Evolutionary conservation across 2,329 filamentous ascomycete genomes (phyloP).

Genomic region (Boeremia exigua): DNA sequence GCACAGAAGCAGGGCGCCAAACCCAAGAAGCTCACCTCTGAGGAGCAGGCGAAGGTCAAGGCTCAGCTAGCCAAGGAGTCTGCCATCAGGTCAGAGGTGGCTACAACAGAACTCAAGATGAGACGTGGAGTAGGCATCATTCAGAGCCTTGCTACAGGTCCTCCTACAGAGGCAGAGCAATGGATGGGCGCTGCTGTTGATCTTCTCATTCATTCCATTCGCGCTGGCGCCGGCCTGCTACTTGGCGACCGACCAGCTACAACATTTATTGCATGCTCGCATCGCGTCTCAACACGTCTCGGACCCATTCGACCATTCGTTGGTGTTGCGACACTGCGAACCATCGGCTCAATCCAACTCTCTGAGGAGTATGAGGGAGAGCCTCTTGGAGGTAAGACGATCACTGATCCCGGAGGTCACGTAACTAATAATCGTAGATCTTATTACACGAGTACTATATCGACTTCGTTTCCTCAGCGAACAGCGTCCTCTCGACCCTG

Average conservation of each 20-base stretch:
- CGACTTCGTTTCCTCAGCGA: conserved; percentile 88
- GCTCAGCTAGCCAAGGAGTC: conserved; percentile 88
- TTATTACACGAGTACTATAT: conserved; percentile 89
- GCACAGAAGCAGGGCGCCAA: conserved; percentile 87
- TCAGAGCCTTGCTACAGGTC: conserved; percentile 78
- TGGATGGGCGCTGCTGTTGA: conserved; percentile 88
- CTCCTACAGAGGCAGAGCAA: conserved; percentile 83
- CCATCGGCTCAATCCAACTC: conserved; percentile 75
- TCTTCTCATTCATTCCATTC: conserved; percentile 74
- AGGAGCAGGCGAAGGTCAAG: conserved; percentile 89
- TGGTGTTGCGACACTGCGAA: conserved; percentile 83
- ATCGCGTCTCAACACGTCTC: conserved; percentile 75
- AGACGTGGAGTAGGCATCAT: conserved; percentile 87
- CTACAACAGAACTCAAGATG: conserved; percentile 71
- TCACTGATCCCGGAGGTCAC: background rate
- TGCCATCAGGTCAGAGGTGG: conserved; percentile 75
- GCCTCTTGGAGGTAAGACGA: conserved; percentile 66
- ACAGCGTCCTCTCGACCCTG: conserved; percentile 89
- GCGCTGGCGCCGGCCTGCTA: conserved; percentile 80
- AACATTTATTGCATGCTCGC: conserved; percentile 80
- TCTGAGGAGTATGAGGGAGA: conserved; percentile 77
- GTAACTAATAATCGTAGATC: conserved; percentile 29
- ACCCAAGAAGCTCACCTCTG: conserved; percentile 86
- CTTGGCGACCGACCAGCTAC: conserved; percentile 79
- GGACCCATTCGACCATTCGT: conserved; percentile 81